phyloP scores from a whole-genome alignment of 2,329 filamentous ascomycete genomes.

The Colletotrichum higginsianum region DNA sequence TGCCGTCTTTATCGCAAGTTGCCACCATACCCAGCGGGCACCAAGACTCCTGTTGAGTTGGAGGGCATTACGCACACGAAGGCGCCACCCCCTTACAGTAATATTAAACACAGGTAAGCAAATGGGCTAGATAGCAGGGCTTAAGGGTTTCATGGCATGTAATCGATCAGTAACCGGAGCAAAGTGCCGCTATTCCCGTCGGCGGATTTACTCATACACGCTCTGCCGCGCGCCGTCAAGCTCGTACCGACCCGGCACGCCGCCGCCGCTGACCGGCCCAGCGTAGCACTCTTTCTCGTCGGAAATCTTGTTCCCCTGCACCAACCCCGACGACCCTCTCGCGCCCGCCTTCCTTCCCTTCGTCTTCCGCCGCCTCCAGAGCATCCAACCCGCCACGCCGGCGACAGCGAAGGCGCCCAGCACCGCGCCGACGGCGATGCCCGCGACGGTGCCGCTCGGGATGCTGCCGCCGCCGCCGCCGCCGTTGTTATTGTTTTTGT shows the following conservation, averaged over 20 bases:
- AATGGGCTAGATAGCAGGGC: no score
- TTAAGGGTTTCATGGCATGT: no score
- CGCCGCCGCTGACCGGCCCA: neutral
- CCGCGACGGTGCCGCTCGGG: neutral
- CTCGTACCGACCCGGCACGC: neutral
- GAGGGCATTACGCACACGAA: no score
- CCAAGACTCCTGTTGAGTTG: conserved; percentile 4
- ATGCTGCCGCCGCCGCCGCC: neutral
- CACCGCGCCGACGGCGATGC: neutral
- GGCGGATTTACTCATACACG: neutral
- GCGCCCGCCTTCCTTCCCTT: neutral
- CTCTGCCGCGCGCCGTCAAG: neutral
- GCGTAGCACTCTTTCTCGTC: no score
- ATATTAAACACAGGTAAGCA: no score
- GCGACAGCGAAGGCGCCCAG: neutral
- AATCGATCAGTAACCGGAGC: no score
- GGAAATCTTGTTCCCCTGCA: neutral
- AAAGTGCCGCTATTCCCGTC: no score
- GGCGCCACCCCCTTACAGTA: no score
- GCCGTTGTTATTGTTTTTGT: conserved; percentile 19
- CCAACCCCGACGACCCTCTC: no score
- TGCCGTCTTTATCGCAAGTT: neutral
- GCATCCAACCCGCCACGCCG: neutral
- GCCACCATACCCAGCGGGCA: neutral
- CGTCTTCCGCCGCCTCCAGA: neutral